Evolutionary conservation across 2,329 filamentous ascomycete genomes (phyloP).

Genomic region (Penicillium crustosum): DNA sequence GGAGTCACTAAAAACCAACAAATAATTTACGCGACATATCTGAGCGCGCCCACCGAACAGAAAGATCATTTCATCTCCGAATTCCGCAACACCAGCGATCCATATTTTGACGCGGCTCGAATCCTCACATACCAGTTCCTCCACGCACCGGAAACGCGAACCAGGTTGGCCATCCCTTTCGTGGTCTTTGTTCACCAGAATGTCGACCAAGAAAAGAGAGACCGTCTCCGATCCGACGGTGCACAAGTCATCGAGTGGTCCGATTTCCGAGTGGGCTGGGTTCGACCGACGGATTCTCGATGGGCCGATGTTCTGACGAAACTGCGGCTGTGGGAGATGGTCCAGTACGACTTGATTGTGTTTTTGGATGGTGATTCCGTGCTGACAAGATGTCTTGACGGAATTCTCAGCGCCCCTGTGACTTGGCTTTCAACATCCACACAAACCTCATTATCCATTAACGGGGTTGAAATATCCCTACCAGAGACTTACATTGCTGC

Average conservation of each 20-base stretch:
- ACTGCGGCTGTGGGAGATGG: slow-evolving; percentile 8
- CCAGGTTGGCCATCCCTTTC: slow-evolving; percentile 1
- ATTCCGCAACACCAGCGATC: slow-evolving; percentile 4
- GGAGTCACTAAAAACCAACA: not conserved
- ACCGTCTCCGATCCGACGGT: slow-evolving; percentile 1
- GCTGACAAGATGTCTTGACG: not conserved
- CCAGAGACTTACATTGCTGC: not conserved
- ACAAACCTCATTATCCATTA: not conserved
- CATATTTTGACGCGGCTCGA: slow-evolving; percentile 6
- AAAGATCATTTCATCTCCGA: not conserved
- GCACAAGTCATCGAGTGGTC: slow-evolving; percentile 4
- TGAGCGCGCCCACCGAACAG: not conserved
- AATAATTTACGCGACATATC: not conserved
- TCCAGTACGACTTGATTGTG: slow-evolving; percentile 7
- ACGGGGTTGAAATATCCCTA: not conserved
- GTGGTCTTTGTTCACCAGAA: slow-evolving; percentile 5
- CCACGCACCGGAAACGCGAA: slow-evolving; percentile 6
- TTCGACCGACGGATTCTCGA: not conserved
- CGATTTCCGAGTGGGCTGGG: slow-evolving; percentile 1
- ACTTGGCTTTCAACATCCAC: not conserved
- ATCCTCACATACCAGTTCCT: slow-evolving; percentile 12
- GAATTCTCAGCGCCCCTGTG: not conserved
- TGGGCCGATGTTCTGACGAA: slow-evolving; percentile 7
- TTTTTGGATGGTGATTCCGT: slow-evolving; percentile 10
- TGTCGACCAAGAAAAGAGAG: not conserved